A percentile compares a stretch with the other conserved stretches of the same genome.
These are phyloP conservation scores for Perkinsus olseni DNA, from an alignment of 169 alveolate species.

Conservation along the genomic window DNA sequence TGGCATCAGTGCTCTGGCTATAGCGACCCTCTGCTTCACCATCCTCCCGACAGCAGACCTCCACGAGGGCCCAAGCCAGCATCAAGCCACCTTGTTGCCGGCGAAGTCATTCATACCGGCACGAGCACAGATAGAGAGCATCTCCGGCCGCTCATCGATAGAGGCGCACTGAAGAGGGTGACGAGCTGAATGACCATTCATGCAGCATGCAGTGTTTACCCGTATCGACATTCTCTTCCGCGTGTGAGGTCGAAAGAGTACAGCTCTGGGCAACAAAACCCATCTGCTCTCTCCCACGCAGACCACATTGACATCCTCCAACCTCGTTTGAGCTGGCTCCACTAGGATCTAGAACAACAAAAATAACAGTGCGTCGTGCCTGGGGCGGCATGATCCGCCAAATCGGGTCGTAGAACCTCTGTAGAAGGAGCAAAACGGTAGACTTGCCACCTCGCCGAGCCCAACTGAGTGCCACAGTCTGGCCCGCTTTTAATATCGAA, in stretches of 20 bases:
- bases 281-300: slow-evolving; percentile 24
- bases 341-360: not conserved
- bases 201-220: slow-evolving; percentile 5
- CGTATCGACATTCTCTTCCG: slow-evolving; percentile 70
- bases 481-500: slow-evolving; percentile 57
- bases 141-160: not conserved
- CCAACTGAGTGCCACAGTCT: slow-evolving; percentile 58
- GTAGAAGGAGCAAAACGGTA: slow-evolving; percentile 63
- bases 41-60: slow-evolving; percentile 58
- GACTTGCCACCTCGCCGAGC: slow-evolving; percentile 72
- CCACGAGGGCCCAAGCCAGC: slow-evolving; percentile 50
- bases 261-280: slow-evolving; percentile 23
- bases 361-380: slow-evolving; percentile 25
- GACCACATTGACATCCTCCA: slow-evolving; percentile 46
- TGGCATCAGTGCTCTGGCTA: slow-evolving; percentile 58
- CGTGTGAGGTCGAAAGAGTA: slow-evolving; percentile 23
- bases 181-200: not conserved
- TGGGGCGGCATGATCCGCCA: slow-evolving; percentile 34
- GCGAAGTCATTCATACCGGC: slow-evolving; percentile 24
- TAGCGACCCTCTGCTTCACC: slow-evolving; percentile 62
- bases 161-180: not conserved
- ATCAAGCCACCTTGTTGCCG: slow-evolving; percentile 54
- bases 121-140: slow-evolving; percentile 25
- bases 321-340: slow-evolving; percentile 22
- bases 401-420: slow-evolving; percentile 38